Evolutionary conservation across 176 grass and related monocot genomes (phyloP), one percentile per base, ranked within the genome.

Genomic region (Avena atlantica): DNA sequence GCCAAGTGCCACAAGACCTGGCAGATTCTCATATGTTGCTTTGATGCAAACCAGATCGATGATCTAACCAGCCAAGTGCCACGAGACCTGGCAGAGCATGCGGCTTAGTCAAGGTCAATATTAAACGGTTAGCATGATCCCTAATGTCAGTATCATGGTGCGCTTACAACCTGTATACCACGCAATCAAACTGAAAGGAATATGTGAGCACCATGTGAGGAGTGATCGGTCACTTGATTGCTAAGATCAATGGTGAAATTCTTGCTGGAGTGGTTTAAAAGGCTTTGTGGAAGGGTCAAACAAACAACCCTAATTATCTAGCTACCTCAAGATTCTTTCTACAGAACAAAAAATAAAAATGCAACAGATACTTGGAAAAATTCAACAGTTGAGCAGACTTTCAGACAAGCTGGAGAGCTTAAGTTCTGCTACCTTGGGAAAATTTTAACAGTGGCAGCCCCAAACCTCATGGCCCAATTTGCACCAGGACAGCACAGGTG

Each of bases 401-500:
- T 24, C 24, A 55, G 76, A 82, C 29, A 84, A 56, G 62, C 64
- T 52, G 82, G 70, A 85, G 53, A 78, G 40, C 63, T 52, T 34
- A 55, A 85, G 50, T 77, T 64, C 78, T 57, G 85, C n/a, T n/a
- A n/a, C 90, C 70, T 81, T 71, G 1, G 61, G 31, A 77, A 55
- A 68, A 45, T 1, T 84, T 75, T 1, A 55, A 19, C 49, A 9
- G 51, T 75, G 31, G 14, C 8, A 17, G 3, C 49, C 19, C 73
- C 48, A 76, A 76, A 76, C 31, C 24, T 19, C n/a, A 81, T 37
- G 21, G 69, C 78, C 82, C 71, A 81, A 70, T 78, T 61, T 85
- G 61, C 44, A 72, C 29, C 53, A 88, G 61, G 70, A 78, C 12
- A 78, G 76, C 61, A 59, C 67, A 87, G 70, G 81, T 51, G 80